Evolutionary conservation across 2,329 filamentous ascomycete genomes (phyloP), one percentile per base, ranked within the genome.

Genomic region (Tympanopsis confertula): DNA sequence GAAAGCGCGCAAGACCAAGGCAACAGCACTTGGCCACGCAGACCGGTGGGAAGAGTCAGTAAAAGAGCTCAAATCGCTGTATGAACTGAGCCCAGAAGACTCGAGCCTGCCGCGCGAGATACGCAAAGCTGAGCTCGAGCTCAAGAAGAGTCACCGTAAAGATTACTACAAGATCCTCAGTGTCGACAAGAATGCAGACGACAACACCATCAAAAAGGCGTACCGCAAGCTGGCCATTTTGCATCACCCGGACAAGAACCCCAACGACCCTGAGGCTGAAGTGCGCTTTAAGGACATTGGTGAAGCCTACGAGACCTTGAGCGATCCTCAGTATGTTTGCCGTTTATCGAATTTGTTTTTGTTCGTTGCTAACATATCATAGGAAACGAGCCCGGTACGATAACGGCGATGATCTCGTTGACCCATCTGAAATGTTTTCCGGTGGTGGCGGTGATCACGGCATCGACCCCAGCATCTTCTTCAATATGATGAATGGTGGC

Each of bases 101-200:
- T 75, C 79, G 29, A 77, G 72, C 13, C 81, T 96, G 42, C 69
- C 73, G 37, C 88, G 84, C 59, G 91, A 98, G 51, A 77, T 96
- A 32, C 80, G 85, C 40, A 84, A 81, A 50, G 91, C 89, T 1
- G 89, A 98, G 64, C 68, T 95, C 19, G 91, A 98, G 63, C 67
- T 95, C 45, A 98, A 98, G 78, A 96, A 96, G 79, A 85, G 83
- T 58, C 83, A 88, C 63, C 74, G 91, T 44, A 98, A 98, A 63
- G 91, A 98, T 55, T 96, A 94, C 65, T 98, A 98, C 69, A 95
- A 95, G 74, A 94, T 96, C 47, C 77, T 98, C 38, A 84, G 81
- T 4, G 66, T 98, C 5, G 68, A 82, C 41, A 96, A 95, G 69
- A 82, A 88, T 44, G 87, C 87, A 26, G 75, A 74, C 29, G 86